Percentiles rank a stretch among this genome's conserved stretches.
These are phyloP conservation scores for Coemansia sp. DNA, from an alignment of 192 early-diverging fungal species.

Conservation along the genomic window DNA sequence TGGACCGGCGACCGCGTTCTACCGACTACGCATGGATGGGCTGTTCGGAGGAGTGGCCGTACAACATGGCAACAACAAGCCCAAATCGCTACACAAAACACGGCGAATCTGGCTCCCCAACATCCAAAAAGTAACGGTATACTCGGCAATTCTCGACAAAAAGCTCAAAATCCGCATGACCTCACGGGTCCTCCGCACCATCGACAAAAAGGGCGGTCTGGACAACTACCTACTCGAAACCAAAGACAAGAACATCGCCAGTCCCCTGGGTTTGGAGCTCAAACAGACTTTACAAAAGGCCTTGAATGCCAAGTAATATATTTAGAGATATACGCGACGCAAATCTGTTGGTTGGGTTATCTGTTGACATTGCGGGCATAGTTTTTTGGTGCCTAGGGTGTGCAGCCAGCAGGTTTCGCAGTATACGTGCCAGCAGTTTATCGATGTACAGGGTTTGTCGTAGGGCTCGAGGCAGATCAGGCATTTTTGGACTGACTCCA, in stretches of 20 bases:
- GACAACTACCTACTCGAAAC: conserved; percentile 73
- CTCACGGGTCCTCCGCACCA: conserved; percentile 66
- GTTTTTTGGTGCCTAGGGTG: conserved; percentile 78
- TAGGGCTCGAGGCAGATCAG: conserved; percentile 78
- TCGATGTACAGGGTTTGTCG: conserved; percentile 67
- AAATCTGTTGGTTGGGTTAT: conserved; percentile 82
- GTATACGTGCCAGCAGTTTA: conserved; percentile 91
- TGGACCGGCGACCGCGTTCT: conserved; percentile 28
- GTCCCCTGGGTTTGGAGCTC: conserved; percentile 56
- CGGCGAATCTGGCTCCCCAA: conserved; percentile 79
- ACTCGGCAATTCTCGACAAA: conserved; percentile 61
- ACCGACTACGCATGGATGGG: conserved; percentile 39
- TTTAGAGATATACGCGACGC: conserved; percentile 75
- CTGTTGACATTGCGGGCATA: conserved; percentile 88
- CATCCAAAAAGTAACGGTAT: conserved; percentile 64
- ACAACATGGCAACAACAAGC: conserved; percentile 52
- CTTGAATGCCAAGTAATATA: neutral
- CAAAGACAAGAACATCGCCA: conserved; percentile 63
- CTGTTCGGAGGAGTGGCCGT: conserved; percentile 29
- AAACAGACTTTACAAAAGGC: conserved; percentile 49
- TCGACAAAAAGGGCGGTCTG: conserved; percentile 82
- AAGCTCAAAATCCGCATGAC: conserved; percentile 64
- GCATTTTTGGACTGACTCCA: conserved; percentile 60
- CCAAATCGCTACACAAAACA: conserved; percentile 68
- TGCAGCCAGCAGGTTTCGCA: conserved; percentile 88